Evolutionary conservation across 257 asterid species (phyloP).

Genomic region (Plectranthus barbatus): DNA sequence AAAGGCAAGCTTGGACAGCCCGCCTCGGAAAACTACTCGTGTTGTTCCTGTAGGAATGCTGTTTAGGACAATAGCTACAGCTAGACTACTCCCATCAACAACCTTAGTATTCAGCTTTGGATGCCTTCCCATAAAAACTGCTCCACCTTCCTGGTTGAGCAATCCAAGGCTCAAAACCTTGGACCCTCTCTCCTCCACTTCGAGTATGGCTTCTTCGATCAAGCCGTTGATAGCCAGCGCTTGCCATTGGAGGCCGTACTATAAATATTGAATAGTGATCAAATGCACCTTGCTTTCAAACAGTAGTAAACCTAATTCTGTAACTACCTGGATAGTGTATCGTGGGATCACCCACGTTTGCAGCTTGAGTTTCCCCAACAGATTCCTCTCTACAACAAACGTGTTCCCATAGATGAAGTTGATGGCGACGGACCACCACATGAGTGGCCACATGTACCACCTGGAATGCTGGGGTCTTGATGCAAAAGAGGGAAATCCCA

Average conservation of each 20-base stretch:
- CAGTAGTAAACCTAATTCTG: not conserved
- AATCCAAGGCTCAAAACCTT: constrained; percentile 72
- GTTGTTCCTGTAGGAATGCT: constrained; percentile 63
- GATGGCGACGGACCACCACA: constrained; percentile 29
- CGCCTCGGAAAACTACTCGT: constrained; percentile 48
- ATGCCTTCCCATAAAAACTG: constrained; percentile 34
- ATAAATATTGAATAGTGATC: too few relatives aligned
- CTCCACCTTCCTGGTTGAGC: constrained; percentile 59
- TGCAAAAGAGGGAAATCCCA: constrained; percentile 52
- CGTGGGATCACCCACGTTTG: constrained; percentile 55
- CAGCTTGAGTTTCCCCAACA: constrained; percentile 29
- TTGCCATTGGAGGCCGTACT: constrained; percentile 58
- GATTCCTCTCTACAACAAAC: constrained; percentile 41
- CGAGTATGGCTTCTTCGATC: constrained; percentile 61
- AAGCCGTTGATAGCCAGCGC: constrained; percentile 35
- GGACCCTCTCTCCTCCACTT: constrained; percentile 54
- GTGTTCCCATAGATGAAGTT: constrained; percentile 24
- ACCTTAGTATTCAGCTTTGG: constrained; percentile 41
- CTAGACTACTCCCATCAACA: constrained; percentile 77
- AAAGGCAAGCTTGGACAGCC: constrained; percentile 42
- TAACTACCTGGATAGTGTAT: constrained; percentile 40
- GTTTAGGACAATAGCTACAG: constrained; percentile 59
- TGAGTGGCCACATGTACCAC: constrained; percentile 47
- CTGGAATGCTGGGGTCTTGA: constrained; percentile 40
- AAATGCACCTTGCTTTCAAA: not conserved